Evolutionary conservation across 2,329 filamentous ascomycete genomes (phyloP), one percentile per base, ranked within the genome.

Genomic region (Colletotrichum gloeosporioides): DNA sequence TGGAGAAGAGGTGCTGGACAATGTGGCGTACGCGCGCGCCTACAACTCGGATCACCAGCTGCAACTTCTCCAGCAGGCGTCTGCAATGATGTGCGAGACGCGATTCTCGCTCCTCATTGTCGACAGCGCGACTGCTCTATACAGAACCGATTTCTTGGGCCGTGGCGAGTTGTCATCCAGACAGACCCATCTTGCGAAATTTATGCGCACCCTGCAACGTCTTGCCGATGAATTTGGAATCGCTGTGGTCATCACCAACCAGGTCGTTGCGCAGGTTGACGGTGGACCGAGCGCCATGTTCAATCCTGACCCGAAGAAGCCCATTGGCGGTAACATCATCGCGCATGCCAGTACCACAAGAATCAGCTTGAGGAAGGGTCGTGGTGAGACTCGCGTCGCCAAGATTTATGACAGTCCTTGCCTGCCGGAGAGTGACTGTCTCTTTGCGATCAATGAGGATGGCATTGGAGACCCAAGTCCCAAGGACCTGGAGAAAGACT

Each of bases 331-430:
- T 78, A 99, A 99, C 85, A 99, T 99, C 79, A 99, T 99, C 83
- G 97, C 98, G 4, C 97, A 99, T 84, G 96, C 97, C 69, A 98
- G 95, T 82, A 99, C 97, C 2, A 99, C 97, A 3, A 91, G 97
- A 82, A 90, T 99, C 80, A 98, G 96, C 82, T 85, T 99, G 83
- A 98, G 98, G 88, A 99, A 99, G 86, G 98, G 97, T 3, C 91
- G 97, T 71, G 97, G 92, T 34, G 97, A 99, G 89, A 99, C 97
- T 27, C 92, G 97, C 88, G 95, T 99, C 79, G 98, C 97, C 88
- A 99, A 99, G 89, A 99, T 99, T 78, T 99, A 99, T 83, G 98
- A 99, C 86, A 99, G 96, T 80, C 97, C 97, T 3, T 99, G 97
- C 85, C 88, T 99, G 78, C 97, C 97, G 0, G 97, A 99, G 87